Evolutionary conservation across 2,329 filamentous ascomycete genomes (phyloP), one percentile per base, ranked within the genome.

Genomic region (Bipolaris victoriae): DNA sequence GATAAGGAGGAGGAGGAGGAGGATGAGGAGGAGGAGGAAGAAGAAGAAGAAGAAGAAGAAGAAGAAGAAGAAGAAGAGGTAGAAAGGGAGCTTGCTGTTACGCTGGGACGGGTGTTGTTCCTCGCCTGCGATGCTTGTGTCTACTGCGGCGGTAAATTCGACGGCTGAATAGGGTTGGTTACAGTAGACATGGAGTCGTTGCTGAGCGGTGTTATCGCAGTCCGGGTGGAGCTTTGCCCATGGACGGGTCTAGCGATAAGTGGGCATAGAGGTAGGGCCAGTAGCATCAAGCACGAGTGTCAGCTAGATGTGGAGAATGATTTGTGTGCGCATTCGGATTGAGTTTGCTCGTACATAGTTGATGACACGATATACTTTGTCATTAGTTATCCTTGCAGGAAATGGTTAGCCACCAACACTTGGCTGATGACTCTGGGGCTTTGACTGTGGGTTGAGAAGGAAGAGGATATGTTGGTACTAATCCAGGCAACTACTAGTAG

Each of bases 141-240:
- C 16, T 76, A 75, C 55, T 77, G 75, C 51, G 74, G 75, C 1
- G 73, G 74, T 2, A 76, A 75, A 35, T 77, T 69, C 45, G 56
- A 69, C 3, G 72, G 68, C 7, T 45, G n/a, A 45, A 16, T 10
- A 7, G n/a, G 2, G 20, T 7, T 5, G 33, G 10, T 5, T 11
- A 45, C n/a, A 10, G 7, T 18, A 13, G 36, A 45, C 5, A 33
- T 7, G 15, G 5, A n/a, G 35, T 16, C 16, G 35, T 16, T 37
- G 15, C 7, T 18, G n/a, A 37, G 35, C 11, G 13, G 7, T 24
- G 11, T n/a, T 43, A 15, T 7, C 13, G 7, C 9, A n/a, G 6
- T 43, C 20, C 4, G n/a, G 10, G 20, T 43, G 22, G 40, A 43
- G 20, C 22, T 15, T 20, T 41, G 18, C 13, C 35, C 15, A 7